Base-by-base conservation (phyloP, 164 flowering plant species). In the Aristolochia californica region DNA sequence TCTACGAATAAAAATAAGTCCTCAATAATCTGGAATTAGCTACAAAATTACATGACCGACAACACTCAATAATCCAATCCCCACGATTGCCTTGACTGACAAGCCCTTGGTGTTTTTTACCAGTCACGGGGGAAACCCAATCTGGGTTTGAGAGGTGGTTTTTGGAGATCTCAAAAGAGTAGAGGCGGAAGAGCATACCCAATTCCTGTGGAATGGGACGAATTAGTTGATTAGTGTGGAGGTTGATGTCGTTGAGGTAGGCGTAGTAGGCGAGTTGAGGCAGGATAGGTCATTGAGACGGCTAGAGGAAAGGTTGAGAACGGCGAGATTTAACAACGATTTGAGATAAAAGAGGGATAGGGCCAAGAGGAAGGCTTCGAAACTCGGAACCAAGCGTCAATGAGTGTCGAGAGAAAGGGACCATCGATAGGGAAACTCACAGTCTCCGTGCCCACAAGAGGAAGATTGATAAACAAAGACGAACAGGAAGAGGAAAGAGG, bases 41-140 rank as follows among this genome's bases (percentile, higher is more conserved):
- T 85, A 91, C 62, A 73, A 70, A 43, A 77, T 80, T 71, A 86
- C 83, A 10, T 83, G 90, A 69, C 84, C 88, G 13, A 87, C 53
- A 55, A 97, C 98, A 63, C 98, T 91, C 13, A 95, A 97, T 27
- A 91, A 68, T 22, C 95, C 98, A 66, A 91, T 91, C 69, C 83
- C 87, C 14, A 88, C 98, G 52, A 91, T 91, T n/a, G 89, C 84
- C 77, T 80, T 23, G 8, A 87, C 70, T 4, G 94, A 78, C 40
- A 91, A 53, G 17, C 91, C 85, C 55, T 64, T n/a, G n/a, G n/a
- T 80, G n/a, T 56, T 71, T 62, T 66, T 78, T 67, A 69, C n/a
- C 8, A 74, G 80, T 11, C 80, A 72, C 67, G 88, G 62, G 17
- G 98, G 98, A 69, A 80, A 88, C 21, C 98, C 98, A 40, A 0